These are phyloP conservation scores for Phytopythium helicoides DNA, from an alignment of 352 stramenopile genomes.

Conservation along the genomic window DNA sequence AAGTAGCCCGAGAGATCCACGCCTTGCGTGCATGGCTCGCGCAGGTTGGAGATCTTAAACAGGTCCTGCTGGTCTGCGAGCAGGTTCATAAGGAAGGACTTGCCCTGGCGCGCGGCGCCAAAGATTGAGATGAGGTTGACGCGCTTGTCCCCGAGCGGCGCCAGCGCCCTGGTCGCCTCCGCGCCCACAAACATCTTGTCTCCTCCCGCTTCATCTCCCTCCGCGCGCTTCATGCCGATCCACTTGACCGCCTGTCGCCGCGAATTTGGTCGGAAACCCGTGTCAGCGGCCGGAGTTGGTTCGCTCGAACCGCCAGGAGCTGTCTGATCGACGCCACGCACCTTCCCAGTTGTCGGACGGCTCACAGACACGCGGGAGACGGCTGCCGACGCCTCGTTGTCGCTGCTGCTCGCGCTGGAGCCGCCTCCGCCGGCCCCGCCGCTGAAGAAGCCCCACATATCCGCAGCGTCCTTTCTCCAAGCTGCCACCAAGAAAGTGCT, in stretches of 20 bases:
- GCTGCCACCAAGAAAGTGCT: no score
- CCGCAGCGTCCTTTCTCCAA: no score
- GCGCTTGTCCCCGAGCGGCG: constrained; percentile 52
- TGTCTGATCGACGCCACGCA: no score
- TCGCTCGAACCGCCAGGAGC: no score
- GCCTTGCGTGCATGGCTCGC: constrained; percentile 83
- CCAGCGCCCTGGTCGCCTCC: constrained; percentile 59
- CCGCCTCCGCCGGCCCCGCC: no score
- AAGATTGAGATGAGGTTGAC: constrained; percentile 89
- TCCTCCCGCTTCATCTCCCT: constrained; percentile 20
- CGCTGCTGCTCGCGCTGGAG: no score
- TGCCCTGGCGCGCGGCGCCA: constrained; percentile 77
- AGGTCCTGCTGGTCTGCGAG: constrained; percentile 83
- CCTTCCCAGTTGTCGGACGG: no score
- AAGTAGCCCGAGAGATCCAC: constrained; percentile 82
- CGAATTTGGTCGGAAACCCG: neutral
- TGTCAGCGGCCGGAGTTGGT: no score
- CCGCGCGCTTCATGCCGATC: constrained; percentile 66
- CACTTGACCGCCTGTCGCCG: constrained; percentile 71
- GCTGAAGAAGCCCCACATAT: no score
- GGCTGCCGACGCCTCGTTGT: no score
- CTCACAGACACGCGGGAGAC: no score
- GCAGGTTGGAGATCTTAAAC: constrained; percentile 87
- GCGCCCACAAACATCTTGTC: constrained; percentile 73
- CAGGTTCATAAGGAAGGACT: constrained; percentile 88